Conservation (phyloP, 208 protist genomes). For the Phytomonas sp. region DNA sequence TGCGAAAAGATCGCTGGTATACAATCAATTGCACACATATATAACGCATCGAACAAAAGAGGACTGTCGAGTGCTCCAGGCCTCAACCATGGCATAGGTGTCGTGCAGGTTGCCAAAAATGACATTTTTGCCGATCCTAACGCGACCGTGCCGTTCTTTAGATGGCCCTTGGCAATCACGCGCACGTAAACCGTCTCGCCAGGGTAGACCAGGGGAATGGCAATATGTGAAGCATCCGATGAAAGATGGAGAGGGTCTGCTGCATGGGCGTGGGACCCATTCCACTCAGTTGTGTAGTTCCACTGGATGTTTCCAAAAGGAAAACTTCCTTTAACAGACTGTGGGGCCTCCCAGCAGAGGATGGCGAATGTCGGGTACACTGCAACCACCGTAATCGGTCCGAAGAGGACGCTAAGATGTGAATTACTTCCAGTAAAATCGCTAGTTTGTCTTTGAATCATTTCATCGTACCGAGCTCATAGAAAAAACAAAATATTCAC, state of each 20-base stretch:
- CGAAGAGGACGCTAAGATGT: constrained; percentile 6
- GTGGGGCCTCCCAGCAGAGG: constrained; percentile 37
- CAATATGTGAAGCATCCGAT: constrained; percentile 19
- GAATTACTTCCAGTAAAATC: not conserved
- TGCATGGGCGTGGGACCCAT: constrained; percentile 18
- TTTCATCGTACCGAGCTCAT: too few species aligned
- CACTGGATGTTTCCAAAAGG: constrained; percentile 23
- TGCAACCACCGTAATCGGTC: constrained; percentile 16
- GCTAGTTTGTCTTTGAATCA: too few species aligned
- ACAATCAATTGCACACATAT: constrained; percentile 19
- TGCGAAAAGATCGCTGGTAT: not conserved
- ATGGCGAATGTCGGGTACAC: constrained; percentile 39
- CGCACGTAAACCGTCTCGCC: constrained; percentile 47
- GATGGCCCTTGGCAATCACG: constrained; percentile 24
- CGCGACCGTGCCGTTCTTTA: constrained; percentile 16
- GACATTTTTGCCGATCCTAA: constrained; percentile 20
- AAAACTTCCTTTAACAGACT: not conserved
- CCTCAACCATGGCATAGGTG: constrained; percentile 28
- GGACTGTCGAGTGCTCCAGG: constrained; percentile 15
- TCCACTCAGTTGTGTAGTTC: constrained; percentile 56
- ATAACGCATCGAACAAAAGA: constrained; percentile 46
- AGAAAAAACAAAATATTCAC: too few species aligned
- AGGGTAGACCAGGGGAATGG: constrained; percentile 29
- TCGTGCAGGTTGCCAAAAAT: constrained; percentile 13
- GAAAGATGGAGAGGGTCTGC: constrained; percentile 18